Evolutionary conservation across 495 filamentous ascomycete genomes (phyloP).

Genomic region (Xylaria palmicola): DNA sequence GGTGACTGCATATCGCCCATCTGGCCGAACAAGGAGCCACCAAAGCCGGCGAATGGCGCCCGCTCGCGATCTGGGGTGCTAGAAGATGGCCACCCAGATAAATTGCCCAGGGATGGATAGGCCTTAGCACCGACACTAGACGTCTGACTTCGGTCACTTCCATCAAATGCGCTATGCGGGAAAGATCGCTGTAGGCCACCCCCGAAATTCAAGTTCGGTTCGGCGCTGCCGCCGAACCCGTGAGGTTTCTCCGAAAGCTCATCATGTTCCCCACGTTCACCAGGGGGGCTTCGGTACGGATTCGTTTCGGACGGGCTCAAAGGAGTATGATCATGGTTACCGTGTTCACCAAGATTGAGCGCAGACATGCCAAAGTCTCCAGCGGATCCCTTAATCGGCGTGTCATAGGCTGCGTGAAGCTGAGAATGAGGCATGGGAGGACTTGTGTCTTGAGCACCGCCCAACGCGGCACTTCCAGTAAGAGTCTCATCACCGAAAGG

Average conservation of each 20-base stretch:
- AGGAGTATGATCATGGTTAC: slow-evolving; percentile 48
- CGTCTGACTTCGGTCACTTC: slow-evolving; percentile 81
- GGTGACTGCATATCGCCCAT: slow-evolving; percentile 76
- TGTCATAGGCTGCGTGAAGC: slow-evolving; percentile 50
- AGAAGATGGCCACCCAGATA: slow-evolving; percentile 67
- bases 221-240: slow-evolving; percentile 37
- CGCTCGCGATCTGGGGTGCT: slow-evolving; percentile 80
- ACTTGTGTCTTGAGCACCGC: slow-evolving; percentile 73
- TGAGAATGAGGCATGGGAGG: slow-evolving; percentile 44
- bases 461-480: slow-evolving; percentile 75
- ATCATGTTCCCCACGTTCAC: slow-evolving; percentile 68
- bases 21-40: slow-evolving; percentile 67
- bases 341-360: slow-evolving; percentile 59
- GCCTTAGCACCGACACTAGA: slow-evolving; percentile 77
- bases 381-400: slow-evolving; percentile 57
- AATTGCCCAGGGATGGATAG: slow-evolving; percentile 64
- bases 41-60: slow-evolving; percentile 65
- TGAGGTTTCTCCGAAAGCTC: slow-evolving; percentile 54
- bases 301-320: slow-evolving; percentile 94
- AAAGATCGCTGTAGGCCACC: slow-evolving; percentile 49
- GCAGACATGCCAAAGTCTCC: slow-evolving; percentile 81
- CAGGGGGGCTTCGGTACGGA: slow-evolving; percentile 93
- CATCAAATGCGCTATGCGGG: slow-evolving; percentile 57
- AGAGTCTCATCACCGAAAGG: slow-evolving; percentile 67
- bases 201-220: slow-evolving; percentile 43